A percentile compares a stretch with the other conserved stretches of the same genome.
Conservation (phyloP, 176 grass and related monocot genomes). For the Carex scoparia region DNA sequence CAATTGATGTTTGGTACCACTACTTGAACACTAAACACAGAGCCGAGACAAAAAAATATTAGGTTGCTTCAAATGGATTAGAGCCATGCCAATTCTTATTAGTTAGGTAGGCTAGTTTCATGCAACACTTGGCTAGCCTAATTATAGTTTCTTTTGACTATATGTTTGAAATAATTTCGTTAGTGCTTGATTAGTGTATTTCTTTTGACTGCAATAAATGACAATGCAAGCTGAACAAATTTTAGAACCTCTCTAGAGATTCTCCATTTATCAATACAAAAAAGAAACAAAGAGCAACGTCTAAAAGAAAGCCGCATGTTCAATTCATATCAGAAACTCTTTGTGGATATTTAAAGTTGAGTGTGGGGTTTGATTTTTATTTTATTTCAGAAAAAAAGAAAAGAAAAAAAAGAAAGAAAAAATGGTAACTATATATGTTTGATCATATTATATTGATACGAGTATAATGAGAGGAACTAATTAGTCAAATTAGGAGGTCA, state of each 20-base stretch:
- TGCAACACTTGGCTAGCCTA: not conserved
- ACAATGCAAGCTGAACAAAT: not conserved
- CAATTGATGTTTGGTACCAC: constrained; percentile 17
- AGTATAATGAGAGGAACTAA: not conserved
- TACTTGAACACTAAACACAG: not conserved
- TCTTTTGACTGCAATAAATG: not conserved
- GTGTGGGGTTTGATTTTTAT: too few relatives aligned
- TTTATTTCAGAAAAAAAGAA: too few relatives aligned
- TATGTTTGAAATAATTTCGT: not conserved
- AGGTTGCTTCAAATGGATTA: constrained; percentile 23
- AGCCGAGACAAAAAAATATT: not conserved
- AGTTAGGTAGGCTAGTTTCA: not conserved
- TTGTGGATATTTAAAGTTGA: too few relatives aligned
- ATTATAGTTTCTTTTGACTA: not conserved
- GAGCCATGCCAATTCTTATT: not conserved
- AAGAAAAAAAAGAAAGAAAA: too few relatives aligned
- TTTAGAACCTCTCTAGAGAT: not conserved
- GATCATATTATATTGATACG: not conserved
- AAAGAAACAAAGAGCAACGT: too few relatives aligned
- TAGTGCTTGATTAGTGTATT: not conserved
- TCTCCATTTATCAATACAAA: too few relatives aligned
- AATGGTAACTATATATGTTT: too few relatives aligned
- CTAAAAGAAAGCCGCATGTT: too few relatives aligned
- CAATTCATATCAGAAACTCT: too few relatives aligned
- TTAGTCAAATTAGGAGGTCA: not conserved